Conservation (phyloP, 139 green algal species). For the Pedinophyceae sp. region DNA sequence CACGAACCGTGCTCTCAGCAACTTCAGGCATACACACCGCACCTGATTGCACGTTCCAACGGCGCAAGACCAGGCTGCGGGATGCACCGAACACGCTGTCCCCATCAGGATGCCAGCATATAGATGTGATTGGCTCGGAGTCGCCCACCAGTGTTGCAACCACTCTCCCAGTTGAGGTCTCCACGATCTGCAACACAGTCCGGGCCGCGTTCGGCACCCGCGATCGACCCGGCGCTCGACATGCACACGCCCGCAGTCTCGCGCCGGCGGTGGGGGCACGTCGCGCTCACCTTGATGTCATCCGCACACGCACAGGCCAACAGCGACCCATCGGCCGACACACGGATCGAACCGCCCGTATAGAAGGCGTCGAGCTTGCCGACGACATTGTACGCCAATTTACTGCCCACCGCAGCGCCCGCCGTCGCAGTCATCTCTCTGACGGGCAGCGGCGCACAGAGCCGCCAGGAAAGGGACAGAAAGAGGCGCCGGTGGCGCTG, state of each 20-base stretch:
- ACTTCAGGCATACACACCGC: conserved; percentile 31
- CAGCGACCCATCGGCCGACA: conserved; percentile 39
- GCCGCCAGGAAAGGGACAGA: too few species aligned
- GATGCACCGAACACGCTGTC: conserved; percentile 50
- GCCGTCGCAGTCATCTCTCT: too few species aligned
- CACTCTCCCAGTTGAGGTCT: conserved; percentile 25
- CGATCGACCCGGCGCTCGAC: background rate
- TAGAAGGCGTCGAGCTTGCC: conserved; percentile 82
- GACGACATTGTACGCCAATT: too few species aligned
- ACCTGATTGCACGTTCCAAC: conserved; percentile 41
- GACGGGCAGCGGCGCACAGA: too few species aligned
- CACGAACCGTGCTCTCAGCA: conserved; percentile 18
- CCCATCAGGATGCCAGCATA: conserved; percentile 57
- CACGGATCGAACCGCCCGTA: conserved; percentile 47
- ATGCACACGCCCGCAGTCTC: background rate
- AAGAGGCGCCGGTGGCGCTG: too few species aligned
- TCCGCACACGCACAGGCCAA: conserved; percentile 66
- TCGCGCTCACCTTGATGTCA: conserved; percentile 65
- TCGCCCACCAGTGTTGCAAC: conserved; percentile 32
- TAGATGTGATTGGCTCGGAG: conserved; percentile 66
- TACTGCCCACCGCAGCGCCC: too few species aligned
- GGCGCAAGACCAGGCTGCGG: conserved; percentile 46
- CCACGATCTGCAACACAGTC: conserved; percentile 36
- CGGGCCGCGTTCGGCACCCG: background rate
- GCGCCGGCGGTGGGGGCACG: background rate